Evolutionary conservation across 2,329 filamentous ascomycete species (phyloP).

Genomic region (Arthrobotrys conoides): DNA sequence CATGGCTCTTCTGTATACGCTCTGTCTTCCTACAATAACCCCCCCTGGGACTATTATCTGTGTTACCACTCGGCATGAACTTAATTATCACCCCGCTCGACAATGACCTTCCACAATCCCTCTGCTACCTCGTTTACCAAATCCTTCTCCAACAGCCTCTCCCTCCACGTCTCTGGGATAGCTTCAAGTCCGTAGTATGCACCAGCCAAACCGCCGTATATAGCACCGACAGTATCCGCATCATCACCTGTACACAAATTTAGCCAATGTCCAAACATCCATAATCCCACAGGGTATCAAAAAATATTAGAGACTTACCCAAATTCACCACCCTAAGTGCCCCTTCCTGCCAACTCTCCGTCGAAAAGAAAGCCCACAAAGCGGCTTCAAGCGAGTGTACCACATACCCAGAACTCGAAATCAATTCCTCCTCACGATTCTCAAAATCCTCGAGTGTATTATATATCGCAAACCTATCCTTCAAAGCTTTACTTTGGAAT

Average conservation of each 20-base stretch:
- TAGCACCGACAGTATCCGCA: conserved; percentile 69
- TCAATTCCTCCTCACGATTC: conserved; percentile 63
- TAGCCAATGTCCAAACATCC: not conserved
- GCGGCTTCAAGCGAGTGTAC: conserved; percentile 68
- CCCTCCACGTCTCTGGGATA: conserved; percentile 62
- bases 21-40: not conserved
- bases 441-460: conserved; percentile 26
- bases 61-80: not conserved
- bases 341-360: conserved; percentile 66
- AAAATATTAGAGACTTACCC: conserved; percentile 23
- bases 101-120: conserved; percentile 40
- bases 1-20: not conserved
- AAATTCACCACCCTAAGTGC: conserved; percentile 68
- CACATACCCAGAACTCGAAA: conserved; percentile 67
- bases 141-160: conserved; percentile 56
- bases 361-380: conserved; percentile 68
- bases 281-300: no score
- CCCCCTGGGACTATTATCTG: not conserved
- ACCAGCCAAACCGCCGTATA: conserved; percentile 69
- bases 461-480: conserved; percentile 58
- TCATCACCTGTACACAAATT: conserved; percentile 65
- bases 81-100: conserved; percentile 13
- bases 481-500: conserved; percentile 61
- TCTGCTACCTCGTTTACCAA: conserved; percentile 59
- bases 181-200: conserved; percentile 67